phyloP scores from a whole-genome alignment of 1,284 basidiomycete species.

The Pholiota adiposa region DNA sequence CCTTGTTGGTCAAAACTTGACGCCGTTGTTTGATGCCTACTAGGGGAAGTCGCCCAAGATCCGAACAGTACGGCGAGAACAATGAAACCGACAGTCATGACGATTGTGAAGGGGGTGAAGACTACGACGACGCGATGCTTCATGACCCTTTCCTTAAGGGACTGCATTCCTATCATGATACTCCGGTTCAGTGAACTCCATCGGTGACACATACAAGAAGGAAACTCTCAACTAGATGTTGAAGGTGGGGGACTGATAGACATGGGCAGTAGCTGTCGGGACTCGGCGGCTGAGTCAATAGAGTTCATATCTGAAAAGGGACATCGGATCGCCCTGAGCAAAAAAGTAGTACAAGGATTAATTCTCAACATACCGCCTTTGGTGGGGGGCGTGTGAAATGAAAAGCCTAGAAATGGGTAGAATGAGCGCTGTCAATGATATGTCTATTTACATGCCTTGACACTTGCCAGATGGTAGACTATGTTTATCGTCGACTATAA shows the following conservation, averaged over 20 bases:
- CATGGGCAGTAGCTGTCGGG: background rate
- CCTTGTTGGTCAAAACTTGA: constrained; percentile 1
- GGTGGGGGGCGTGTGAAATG: background rate
- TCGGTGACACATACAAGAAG: background rate
- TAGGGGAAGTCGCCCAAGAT: constrained; percentile 11
- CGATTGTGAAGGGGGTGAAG: constrained; percentile 20
- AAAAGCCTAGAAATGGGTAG: background rate
- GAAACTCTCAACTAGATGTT: constrained; percentile 1
- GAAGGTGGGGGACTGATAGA: background rate
- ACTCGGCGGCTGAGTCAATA: background rate
- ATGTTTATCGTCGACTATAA: background rate
- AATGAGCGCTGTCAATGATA: background rate
- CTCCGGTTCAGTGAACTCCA: background rate
- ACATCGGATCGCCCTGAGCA: too few species aligned
- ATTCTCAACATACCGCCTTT: background rate
- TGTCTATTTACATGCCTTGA: background rate
- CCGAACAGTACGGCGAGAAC: constrained; percentile 16
- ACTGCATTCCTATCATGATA: background rate
- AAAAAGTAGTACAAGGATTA: too few species aligned
- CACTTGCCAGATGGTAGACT: background rate
- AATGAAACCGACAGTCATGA: constrained; percentile 17
- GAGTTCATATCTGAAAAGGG: background rate
- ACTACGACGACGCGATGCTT: constrained; percentile 17
- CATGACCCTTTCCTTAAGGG: constrained; percentile 13
- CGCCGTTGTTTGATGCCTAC: background rate